phyloP scores from a whole-genome alignment of 345 rosid species.

The Clausena lansium region DNA sequence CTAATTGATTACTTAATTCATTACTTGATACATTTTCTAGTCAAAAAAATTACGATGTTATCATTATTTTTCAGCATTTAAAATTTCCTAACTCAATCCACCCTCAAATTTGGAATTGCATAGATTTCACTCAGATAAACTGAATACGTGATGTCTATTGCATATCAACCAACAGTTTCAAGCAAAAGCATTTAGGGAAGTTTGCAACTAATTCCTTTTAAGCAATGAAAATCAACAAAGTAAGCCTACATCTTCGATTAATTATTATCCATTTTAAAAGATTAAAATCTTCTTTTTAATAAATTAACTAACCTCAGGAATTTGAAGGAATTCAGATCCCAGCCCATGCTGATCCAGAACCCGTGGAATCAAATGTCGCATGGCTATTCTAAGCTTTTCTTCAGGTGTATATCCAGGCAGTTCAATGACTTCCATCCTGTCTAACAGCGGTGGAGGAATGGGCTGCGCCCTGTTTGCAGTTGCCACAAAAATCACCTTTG shows the following conservation, averaged over 20 bases:
- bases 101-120: neutral
- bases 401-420: constrained; percentile 96
- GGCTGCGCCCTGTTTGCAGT: constrained; percentile 95
- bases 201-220: neutral
- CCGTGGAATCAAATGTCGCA: constrained; percentile 91
- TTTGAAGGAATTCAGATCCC: constrained; percentile 79
- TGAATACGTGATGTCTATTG: neutral
- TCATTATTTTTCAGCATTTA: neutral
- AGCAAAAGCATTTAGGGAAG: neutral
- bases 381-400: constrained; percentile 92
- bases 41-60: neutral
- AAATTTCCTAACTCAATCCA: neutral
- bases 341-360: constrained; percentile 96
- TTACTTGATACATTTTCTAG: neutral
- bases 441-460: constrained; percentile 92
- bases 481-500: constrained; percentile 91
- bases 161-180: neutral
- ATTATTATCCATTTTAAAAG: neutral
- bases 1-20: neutral
- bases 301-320: constrained; percentile 79
- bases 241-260: neutral
- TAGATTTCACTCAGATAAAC: neutral
- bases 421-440: constrained; percentile 98
- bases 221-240: neutral
- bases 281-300: neutral